phyloP scores from a whole-genome alignment of 345 rosid species.

The Eucalyptus fibrosa region DNA sequence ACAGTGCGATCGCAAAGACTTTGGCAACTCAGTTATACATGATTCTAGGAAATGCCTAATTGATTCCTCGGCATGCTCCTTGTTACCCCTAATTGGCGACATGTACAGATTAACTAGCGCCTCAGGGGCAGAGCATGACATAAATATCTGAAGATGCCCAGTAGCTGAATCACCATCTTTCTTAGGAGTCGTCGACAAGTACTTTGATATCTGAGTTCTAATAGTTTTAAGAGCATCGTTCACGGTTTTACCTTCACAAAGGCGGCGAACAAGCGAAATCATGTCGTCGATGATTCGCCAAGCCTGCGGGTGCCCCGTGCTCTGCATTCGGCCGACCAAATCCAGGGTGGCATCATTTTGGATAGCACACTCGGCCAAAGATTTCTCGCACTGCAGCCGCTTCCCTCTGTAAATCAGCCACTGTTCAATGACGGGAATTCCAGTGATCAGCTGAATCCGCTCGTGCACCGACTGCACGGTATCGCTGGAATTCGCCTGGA shows the following conservation, averaged over 20 bases:
- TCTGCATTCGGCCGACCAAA: conserved; percentile 55
- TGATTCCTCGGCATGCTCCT: conserved; percentile 35
- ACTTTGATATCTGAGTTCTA: conserved; percentile 23
- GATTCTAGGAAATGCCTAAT: conserved; percentile 45
- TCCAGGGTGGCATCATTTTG: conserved; percentile 65
- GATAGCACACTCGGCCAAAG: conserved; percentile 47
- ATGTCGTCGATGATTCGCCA: conserved; percentile 62
- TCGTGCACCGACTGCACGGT: conserved; percentile 52
- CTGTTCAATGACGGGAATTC: conserved; percentile 56
- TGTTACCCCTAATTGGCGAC: conserved; percentile 33
- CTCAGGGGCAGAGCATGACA: conserved; percentile 47
- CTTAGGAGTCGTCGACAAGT: conserved; percentile 24
- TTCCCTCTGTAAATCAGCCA: conserved; percentile 59
- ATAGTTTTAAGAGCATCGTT: conserved; percentile 14
- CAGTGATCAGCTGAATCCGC: conserved; percentile 30
- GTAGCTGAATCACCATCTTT: conserved; percentile 8
- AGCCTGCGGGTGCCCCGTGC: conserved; percentile 67
- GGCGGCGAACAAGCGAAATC: conserved; percentile 28
- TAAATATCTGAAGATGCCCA: conserved; percentile 45
- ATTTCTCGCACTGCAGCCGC: conserved; percentile 63
- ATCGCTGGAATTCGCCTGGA: conserved; percentile 54
- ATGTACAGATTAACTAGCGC: conserved; percentile 61
- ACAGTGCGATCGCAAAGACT: conserved; percentile 24
- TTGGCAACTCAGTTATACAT: conserved; percentile 17
- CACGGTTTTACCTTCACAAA: conserved; percentile 19